phyloP scores from a whole-genome alignment of 75 land plant species.

The Adiantum capillusveneris region DNA sequence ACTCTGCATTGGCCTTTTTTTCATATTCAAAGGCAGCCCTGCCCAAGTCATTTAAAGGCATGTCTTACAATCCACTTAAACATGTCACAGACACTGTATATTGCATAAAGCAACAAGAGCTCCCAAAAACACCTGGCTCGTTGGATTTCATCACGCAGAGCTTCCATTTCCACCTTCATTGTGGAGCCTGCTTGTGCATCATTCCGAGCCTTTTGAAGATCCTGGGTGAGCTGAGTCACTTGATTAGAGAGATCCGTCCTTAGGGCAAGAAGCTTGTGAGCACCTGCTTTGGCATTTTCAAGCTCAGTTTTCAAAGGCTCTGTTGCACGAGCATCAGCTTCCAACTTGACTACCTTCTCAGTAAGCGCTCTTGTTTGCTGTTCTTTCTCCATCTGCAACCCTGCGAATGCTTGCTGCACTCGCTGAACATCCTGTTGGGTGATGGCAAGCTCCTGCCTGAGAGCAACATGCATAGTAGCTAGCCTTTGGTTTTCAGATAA shows the following conservation, averaged over 20 bases:
- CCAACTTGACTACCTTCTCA: conserved; percentile 60
- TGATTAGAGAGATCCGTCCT: conserved; percentile 56
- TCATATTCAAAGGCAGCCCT: conserved; percentile 64
- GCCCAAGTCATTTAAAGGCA: background rate
- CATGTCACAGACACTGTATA: background rate
- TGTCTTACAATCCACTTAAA: background rate
- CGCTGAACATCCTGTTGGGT: conserved; percentile 64
- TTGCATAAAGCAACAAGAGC: background rate
- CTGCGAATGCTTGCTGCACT: conserved; percentile 47
- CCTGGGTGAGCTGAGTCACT: conserved; percentile 42
- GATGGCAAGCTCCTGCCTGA: conserved; percentile 76
- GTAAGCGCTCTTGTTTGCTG: conserved; percentile 46
- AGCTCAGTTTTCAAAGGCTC: conserved; percentile 51
- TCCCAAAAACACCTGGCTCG: conserved; percentile 44
- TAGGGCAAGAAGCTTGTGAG: conserved; percentile 44
- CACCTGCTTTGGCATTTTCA: conserved; percentile 44
- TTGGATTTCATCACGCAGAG: conserved; percentile 61
- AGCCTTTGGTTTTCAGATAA: conserved; percentile 70
- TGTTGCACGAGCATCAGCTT: conserved; percentile 44
- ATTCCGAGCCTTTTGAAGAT: conserved; percentile 47
- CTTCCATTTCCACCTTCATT: conserved; percentile 55
- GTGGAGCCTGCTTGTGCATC: conserved; percentile 65
- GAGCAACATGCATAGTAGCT: conserved; percentile 55
- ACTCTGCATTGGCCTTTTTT: conserved; percentile 58
- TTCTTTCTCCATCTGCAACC: conserved; percentile 51